A percentile compares a stretch with the other conserved stretches of the same genome.
These are phyloP conservation scores for Colletotrichum neosansevieriae DNA, from an alignment of 2,329 filamentous ascomycete genomes.

Conservation along the genomic window DNA sequence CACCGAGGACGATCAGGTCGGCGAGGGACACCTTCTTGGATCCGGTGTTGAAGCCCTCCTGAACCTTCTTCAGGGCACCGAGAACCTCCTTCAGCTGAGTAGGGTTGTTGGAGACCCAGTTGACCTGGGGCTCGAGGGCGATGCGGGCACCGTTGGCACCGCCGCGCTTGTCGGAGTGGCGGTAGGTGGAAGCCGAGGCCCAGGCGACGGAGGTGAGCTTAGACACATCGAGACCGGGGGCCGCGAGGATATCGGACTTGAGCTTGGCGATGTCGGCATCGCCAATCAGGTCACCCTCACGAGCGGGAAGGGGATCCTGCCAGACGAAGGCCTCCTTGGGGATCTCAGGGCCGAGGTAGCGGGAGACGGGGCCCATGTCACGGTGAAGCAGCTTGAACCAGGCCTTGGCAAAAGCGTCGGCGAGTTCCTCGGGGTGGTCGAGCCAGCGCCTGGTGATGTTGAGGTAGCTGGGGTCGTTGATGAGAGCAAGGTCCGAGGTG, in stretches of 20 bases:
- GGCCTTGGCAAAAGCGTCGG: constrained; percentile 76
- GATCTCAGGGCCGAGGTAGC: constrained; percentile 81
- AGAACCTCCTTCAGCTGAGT: constrained; percentile 73
- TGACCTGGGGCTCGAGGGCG: constrained; percentile 76
- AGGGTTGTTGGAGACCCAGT: constrained; percentile 83
- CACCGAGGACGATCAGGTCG: constrained; percentile 82
- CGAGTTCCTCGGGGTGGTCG: constrained; percentile 75
- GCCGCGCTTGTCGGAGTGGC: constrained; percentile 82
- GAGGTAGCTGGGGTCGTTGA: constrained; percentile 78
- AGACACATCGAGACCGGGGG: constrained; percentile 68
- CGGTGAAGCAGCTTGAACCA: constrained; percentile 90
- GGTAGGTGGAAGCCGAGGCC: constrained; percentile 79
- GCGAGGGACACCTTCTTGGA: constrained; percentile 83
- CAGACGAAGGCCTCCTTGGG: constrained; percentile 77
- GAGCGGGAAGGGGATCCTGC: constrained; percentile 78
- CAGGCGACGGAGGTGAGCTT: constrained; percentile 76
- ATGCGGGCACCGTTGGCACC: constrained; percentile 86
- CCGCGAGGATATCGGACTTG: constrained; percentile 75
- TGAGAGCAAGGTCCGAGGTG: constrained; percentile 79
- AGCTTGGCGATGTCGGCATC: constrained; percentile 72
- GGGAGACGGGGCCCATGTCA: constrained; percentile 78
- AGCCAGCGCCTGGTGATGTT: constrained; percentile 81
- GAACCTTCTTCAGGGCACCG: constrained; percentile 70
- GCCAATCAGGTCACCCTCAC: constrained; percentile 69
- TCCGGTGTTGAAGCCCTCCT: constrained; percentile 72